Conservation (phyloP, 495 filamentous ascomycete genomes). For the Hypoxylon crocopeplum region DNA sequence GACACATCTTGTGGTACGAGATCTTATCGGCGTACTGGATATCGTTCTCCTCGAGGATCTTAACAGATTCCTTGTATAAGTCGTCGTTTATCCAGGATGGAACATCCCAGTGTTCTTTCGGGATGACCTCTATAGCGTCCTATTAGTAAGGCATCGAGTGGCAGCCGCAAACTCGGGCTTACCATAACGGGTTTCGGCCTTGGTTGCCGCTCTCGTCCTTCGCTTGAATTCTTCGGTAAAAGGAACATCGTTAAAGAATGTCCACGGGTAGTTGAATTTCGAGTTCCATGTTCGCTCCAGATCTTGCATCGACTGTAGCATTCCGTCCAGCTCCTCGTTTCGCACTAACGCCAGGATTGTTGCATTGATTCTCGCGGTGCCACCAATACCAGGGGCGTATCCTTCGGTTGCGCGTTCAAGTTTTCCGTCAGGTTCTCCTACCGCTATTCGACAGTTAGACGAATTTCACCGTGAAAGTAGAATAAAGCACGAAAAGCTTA, state of each 20-base stretch:
- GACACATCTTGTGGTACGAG: slow-evolving; percentile 99
- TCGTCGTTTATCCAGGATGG: slow-evolving; percentile 92
- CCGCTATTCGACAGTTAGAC: slow-evolving; percentile 58
- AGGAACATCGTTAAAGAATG: slow-evolving; percentile 95
- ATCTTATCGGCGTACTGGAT: slow-evolving; percentile 88
- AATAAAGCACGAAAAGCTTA: slow-evolving; percentile 49
- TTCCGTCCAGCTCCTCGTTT: slow-evolving; percentile 83
- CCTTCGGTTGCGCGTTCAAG: slow-evolving; percentile 72
- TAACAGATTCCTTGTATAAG: slow-evolving; percentile 81
- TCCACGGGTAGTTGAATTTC: slow-evolving; percentile 99
- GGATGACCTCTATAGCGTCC: slow-evolving; percentile 71
- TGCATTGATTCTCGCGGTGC: slow-evolving; percentile 86
- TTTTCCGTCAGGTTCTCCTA: slow-evolving; percentile 78
- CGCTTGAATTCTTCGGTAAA: slow-evolving; percentile 93
- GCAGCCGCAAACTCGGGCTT: slow-evolving; percentile 35
- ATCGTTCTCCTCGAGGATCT: slow-evolving; percentile 79
- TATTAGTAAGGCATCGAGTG: slow-evolving; percentile 29
- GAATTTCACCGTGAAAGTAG: not conserved
- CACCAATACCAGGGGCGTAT: slow-evolving; percentile 74
- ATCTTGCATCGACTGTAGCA: slow-evolving; percentile 87
- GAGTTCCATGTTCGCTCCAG: slow-evolving; percentile 95
- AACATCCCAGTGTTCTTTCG: slow-evolving; percentile 91
- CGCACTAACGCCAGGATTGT: slow-evolving; percentile 93
- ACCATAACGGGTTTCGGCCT: slow-evolving; percentile 86
- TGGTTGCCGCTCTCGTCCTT: slow-evolving; percentile 76